Conservation (phyloP, 164 flowering plant species). For the Vitis labrusca region DNA sequence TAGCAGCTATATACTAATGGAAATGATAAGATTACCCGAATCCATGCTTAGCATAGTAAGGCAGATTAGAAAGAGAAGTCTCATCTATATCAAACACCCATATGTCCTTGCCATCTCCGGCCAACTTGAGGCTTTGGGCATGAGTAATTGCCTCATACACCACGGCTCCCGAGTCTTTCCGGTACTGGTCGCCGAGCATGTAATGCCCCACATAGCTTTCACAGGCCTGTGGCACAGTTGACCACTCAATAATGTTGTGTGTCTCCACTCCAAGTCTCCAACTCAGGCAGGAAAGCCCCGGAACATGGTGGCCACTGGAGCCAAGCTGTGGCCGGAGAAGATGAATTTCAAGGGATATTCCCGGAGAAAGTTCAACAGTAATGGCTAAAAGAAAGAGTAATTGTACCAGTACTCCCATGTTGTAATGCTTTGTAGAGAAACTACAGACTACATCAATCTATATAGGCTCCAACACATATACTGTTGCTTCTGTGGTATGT, state of each 20-base stretch:
- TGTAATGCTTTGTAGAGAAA: too few species aligned
- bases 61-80: conserved; percentile 35
- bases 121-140: conserved; percentile 18
- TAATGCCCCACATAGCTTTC: conserved; percentile 20
- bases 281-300: conserved; percentile 16
- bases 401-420: background rate
- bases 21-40: conserved; percentile 26
- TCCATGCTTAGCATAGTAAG: conserved; percentile 26
- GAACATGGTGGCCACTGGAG: background rate
- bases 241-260: conserved; percentile 13
- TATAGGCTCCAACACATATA: too few species aligned
- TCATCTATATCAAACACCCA: conserved; percentile 50
- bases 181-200: conserved; percentile 26
- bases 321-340: conserved; percentile 13
- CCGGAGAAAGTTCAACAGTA: background rate
- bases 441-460: too few species aligned
- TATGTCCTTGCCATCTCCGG: conserved; percentile 28
- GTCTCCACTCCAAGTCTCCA: conserved; percentile 25
- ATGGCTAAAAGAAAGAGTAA: conserved; percentile 3
- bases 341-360: conserved; percentile 6
- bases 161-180: conserved; percentile 14
- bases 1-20: too few species aligned
- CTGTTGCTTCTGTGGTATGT: too few species aligned
- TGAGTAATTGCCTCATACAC: conserved; percentile 13
- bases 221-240: conserved; percentile 9